phyloP scores from a whole-genome alignment of 768 basidiomycete genomes.

The Lactifluus rugatus region DNA sequence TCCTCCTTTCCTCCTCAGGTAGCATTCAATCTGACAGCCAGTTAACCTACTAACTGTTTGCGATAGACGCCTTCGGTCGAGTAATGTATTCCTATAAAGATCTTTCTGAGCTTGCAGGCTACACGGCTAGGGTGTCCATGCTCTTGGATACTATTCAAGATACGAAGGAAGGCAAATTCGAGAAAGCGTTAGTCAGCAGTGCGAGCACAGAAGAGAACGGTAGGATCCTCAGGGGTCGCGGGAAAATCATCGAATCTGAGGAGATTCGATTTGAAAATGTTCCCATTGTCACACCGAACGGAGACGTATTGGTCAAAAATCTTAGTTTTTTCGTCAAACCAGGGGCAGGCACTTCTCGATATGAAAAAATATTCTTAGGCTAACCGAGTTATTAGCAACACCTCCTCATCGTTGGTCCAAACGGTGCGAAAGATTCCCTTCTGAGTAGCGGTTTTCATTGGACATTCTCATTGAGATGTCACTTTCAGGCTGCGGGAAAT shows the following conservation, averaged over 20 bases:
- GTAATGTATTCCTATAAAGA: constrained; percentile 99
- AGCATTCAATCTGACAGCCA: constrained; percentile 11
- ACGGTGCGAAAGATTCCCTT: constrained; percentile 41
- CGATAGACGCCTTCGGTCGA: constrained; percentile 80
- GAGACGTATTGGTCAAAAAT: constrained; percentile 77
- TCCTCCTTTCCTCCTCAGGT: constrained; percentile 82
- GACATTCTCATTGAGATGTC: not conserved
- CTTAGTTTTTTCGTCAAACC: constrained; percentile 85
- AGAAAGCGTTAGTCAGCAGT: constrained; percentile 79
- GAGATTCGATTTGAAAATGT: constrained; percentile 90
- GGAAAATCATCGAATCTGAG: constrained; percentile 71
- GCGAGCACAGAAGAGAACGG: constrained; percentile 65
- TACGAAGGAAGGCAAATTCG: constrained; percentile 71
- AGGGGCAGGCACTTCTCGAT: constrained; percentile 44
- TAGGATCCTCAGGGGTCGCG: constrained; percentile 64
- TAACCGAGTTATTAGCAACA: constrained; percentile 52
- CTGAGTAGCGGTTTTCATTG: not conserved
- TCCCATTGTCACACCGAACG: constrained; percentile 93
- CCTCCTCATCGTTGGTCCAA: constrained; percentile 87
- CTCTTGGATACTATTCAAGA: constrained; percentile 89
- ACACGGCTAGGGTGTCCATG: constrained; percentile 83
- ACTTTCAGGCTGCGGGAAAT: constrained; percentile 68
- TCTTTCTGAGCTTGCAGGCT: constrained; percentile 89
- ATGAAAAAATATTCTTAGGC: not conserved
- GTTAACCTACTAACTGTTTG: constrained; percentile 1